These are phyloP conservation scores for Epichloe glyceriae DNA, from an alignment of 2,329 filamentous ascomycete genomes.

Conservation along the genomic window DNA sequence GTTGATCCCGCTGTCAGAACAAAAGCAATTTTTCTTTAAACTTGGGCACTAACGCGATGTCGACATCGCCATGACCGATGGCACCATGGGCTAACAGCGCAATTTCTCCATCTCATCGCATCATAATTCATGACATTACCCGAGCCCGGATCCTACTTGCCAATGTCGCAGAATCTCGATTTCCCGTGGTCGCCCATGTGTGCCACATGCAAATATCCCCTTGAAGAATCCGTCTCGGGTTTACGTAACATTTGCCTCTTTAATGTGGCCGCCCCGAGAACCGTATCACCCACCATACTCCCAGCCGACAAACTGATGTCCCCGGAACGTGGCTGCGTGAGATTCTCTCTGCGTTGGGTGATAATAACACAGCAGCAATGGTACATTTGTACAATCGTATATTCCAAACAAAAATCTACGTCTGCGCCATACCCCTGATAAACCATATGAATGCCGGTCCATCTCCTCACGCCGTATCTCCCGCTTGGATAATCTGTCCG, in stretches of 20 bases:
- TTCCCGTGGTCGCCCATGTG: not conserved
- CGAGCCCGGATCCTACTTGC: not conserved
- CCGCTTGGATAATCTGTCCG: not conserved
- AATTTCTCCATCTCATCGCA: not conserved
- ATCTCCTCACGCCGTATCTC: not conserved
- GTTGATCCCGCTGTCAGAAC: no score
- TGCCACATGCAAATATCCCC: constrained; percentile 1
- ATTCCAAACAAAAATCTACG: not conserved
- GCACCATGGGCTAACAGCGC: not conserved
- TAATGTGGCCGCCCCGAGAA: not conserved
- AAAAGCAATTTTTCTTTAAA: not conserved
- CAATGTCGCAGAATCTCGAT: not conserved
- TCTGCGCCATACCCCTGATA: not conserved
- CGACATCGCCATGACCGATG: constrained; percentile 6
- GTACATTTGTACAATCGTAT: not conserved
- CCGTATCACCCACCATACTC: not conserved
- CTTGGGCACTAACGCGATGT: constrained; percentile 3
- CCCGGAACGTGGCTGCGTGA: not conserved
- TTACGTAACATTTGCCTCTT: not conserved
- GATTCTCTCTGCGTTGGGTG: not conserved
- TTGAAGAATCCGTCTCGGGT: not conserved
- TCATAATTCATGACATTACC: not conserved
- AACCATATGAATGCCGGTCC: not conserved
- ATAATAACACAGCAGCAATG: not conserved
- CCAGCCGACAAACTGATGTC: not conserved